A percentile compares a stretch with the other conserved stretches of the same genome.
Conservation (phyloP, 116 monocot genomes). For the Zostera marina region DNA sequence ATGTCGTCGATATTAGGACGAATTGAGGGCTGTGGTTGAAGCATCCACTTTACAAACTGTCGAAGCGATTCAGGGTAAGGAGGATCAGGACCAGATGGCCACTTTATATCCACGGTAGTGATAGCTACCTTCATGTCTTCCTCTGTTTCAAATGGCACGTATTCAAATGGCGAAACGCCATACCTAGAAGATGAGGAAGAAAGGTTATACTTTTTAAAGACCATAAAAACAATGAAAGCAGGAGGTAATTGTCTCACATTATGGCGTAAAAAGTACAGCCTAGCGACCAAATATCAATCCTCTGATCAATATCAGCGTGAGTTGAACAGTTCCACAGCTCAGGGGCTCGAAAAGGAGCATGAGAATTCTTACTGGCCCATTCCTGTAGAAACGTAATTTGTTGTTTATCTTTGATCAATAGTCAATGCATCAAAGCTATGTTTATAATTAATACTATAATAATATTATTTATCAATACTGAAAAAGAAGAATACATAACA, state of each 20-base stretch:
- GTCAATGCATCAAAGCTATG: too few species aligned
- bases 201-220: not conserved
- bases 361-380: slow-evolving; percentile 54
- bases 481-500: too few species aligned
- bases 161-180: slow-evolving; percentile 52
- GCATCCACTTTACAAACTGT: slow-evolving; percentile 51
- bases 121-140: slow-evolving; percentile 30
- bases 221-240: not conserved
- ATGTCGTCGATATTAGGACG: slow-evolving; percentile 52
- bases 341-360: slow-evolving; percentile 69
- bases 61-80: slow-evolving; percentile 43
- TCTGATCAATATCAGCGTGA: slow-evolving; percentile 58
- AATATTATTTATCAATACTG: not conserved
- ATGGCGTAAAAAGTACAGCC: slow-evolving; percentile 79
- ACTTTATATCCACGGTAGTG: slow-evolving; percentile 33
- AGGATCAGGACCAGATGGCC: slow-evolving; percentile 34
- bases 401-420: too few species aligned
- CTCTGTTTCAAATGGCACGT: slow-evolving; percentile 36
- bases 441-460: not conserved
- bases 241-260: slow-evolving; percentile 31
- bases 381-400: slow-evolving; percentile 18
- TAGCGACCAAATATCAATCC: slow-evolving; percentile 85
- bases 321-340: slow-evolving; percentile 71
- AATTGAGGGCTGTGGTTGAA: slow-evolving; percentile 39
- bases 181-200: slow-evolving; percentile 19